Evolutionary conservation across 805 yeast genomes (phyloP).

Genomic region (Metschnikowia baotianmanensis): DNA sequence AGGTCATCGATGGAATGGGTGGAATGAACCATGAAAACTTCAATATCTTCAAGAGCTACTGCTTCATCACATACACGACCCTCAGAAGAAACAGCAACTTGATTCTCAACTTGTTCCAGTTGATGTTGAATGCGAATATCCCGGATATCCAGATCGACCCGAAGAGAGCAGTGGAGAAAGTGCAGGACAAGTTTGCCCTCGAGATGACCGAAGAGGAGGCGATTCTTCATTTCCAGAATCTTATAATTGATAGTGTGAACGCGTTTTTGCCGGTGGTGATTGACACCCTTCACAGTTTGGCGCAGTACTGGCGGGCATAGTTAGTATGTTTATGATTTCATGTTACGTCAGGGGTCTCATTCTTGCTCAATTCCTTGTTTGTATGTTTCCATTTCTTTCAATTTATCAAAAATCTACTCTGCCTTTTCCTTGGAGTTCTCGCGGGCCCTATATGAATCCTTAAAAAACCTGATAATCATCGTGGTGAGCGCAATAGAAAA

Average conservation of each 20-base stretch:
- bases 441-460: not conserved
- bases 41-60: conserved; percentile 82
- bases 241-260: conserved; percentile 90
- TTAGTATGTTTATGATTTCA: not conserved
- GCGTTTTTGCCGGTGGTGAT: conserved; percentile 94
- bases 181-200: conserved; percentile 88
- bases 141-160: conserved; percentile 88
- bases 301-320: conserved; percentile 95
- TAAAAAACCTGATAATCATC: conserved; percentile 4
- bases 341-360: no score
- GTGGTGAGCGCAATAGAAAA: conserved; percentile 10
- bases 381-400: not conserved
- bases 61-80: conserved; percentile 91
- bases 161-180: conserved; percentile 81
- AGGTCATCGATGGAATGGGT: conserved; percentile 97
- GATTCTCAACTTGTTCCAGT: conserved; percentile 84
- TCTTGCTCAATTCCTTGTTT: no score
- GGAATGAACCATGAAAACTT: conserved; percentile 85
- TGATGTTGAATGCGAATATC: conserved; percentile 90
- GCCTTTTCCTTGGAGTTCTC: not conserved
- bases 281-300: conserved; percentile 90
- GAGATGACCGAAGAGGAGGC: conserved; percentile 97
- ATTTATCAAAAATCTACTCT: no score
- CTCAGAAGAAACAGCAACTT: conserved; percentile 85
- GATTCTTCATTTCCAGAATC: conserved; percentile 86